Evolutionary conservation across 1,139 yeast species (phyloP), one percentile per base, ranked within the genome.

Genomic region (Wickerhamomyces sp.): DNA sequence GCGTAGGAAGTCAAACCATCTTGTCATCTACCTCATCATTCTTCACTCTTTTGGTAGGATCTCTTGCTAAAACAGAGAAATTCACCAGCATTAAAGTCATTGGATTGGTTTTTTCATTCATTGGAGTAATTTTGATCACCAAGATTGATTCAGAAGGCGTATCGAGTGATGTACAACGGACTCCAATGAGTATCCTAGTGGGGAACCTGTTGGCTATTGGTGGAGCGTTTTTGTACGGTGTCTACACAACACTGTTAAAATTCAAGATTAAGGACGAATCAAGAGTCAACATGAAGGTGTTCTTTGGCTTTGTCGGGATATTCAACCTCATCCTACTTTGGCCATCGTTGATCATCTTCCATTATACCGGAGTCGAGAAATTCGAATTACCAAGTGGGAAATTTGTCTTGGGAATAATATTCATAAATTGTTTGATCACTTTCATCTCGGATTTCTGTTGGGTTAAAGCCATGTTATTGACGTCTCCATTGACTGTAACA

Each of bases 251-350:
- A 6, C 59, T 91, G 36, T 65, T 91, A 36, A 91, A 91, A 55
- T 67, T 73, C 48, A 75, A 72, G 47, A 86, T 88, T 13, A 72
- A 73, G 31, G 76, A 75, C 44, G 96, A 89, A 54, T 67, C 82
- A 16, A 65, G 82, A 32, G 68, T 91, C 37, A 82, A 91, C 57
- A 85, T 94, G 64, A 85, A 81, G 54, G 67, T 88, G 23, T 91
- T 91, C 52, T 88, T 91, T 54, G 98, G 97, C 3, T 89, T 85
- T 59, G 97, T 91, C 19, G 98, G 98, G 1, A 62, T 89, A 8
- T 83, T 83, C 63, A 86, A 88, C 47, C 53, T 82, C 14, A 49
- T 86, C 0, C 59, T 78, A n/a, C 58, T 89, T 32, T 88, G 96
- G 96, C 97, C 98, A 3, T 60, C 86, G 4, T 54, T 91, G 14